Evolutionary conservation across 1,284 basidiomycete genomes (phyloP).

Genomic region (Pterulicium gracile): DNA sequence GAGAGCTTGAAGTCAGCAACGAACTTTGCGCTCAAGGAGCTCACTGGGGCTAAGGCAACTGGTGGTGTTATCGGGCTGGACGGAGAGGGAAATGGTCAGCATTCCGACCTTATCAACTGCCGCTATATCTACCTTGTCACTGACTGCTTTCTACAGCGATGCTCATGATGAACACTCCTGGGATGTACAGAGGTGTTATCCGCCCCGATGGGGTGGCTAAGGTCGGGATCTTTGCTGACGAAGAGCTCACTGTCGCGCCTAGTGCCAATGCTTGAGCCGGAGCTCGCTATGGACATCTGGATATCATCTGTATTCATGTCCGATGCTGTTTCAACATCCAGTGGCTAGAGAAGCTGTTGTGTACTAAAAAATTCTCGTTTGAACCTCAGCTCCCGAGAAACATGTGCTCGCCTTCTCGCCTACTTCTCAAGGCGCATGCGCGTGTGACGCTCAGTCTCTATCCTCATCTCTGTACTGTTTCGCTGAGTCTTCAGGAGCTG

Average conservation of each 20-base stretch:
- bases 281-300: no score
- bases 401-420: no score
- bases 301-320: no score
- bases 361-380: no score
- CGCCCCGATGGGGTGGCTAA: constrained; percentile 51
- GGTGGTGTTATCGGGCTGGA: constrained; percentile 71
- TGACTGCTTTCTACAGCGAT: constrained; percentile 27
- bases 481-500: no score
- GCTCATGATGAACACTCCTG: constrained; percentile 57
- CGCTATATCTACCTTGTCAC: constrained; percentile 5
- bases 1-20: constrained; percentile 49
- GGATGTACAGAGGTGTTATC: constrained; percentile 77
- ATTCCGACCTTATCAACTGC: constrained; percentile 1
- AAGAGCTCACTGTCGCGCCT: constrained; percentile 41
- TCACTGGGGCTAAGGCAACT: constrained; percentile 42
- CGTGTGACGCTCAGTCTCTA: no score
- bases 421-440: no score
- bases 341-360: no score
- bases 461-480: no score
- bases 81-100: constrained; percentile 46
- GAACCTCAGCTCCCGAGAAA: no score
- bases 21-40: constrained; percentile 40
- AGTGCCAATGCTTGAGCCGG: no score
- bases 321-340: no score
- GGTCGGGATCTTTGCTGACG: constrained; percentile 71